phyloP scores from a whole-genome alignment of 441 rosid species.

The Bruguiera hainesii region DNA sequence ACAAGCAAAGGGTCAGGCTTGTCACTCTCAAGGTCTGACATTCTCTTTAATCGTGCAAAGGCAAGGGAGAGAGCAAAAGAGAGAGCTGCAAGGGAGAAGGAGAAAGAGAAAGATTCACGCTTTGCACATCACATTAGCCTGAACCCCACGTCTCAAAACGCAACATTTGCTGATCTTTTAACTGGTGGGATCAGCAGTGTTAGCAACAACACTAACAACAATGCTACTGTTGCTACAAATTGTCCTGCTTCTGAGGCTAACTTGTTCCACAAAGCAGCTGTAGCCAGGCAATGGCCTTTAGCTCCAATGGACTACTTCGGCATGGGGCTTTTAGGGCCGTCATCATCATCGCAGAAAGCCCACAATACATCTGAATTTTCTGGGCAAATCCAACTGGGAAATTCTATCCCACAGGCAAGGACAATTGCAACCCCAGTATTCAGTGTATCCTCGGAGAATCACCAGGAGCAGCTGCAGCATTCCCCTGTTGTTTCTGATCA shows the following conservation, averaged over 20 bases:
- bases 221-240: constrained; percentile 16
- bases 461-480: constrained; percentile 60
- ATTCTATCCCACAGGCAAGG: constrained; percentile 34
- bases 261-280: constrained; percentile 30
- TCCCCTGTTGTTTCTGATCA: constrained; percentile 79
- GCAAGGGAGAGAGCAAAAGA: constrained; percentile 83
- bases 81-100: constrained; percentile 74
- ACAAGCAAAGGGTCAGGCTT: constrained; percentile 84
- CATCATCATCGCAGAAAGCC: constrained; percentile 41
- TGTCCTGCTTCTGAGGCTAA: constrained; percentile 30
- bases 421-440: constrained; percentile 44
- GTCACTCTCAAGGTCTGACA: constrained; percentile 67
- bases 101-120: constrained; percentile 51
- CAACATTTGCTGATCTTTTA: constrained; percentile 80
- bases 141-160: constrained; percentile 41
- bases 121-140: constrained; percentile 27
- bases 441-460: constrained; percentile 39
- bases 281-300: constrained; percentile 44
- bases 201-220: constrained; percentile 19
- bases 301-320: constrained; percentile 64
- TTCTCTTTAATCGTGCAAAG: constrained; percentile 52
- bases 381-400: constrained; percentile 57
- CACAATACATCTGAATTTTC: constrained; percentile 42
- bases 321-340: constrained; percentile 45
- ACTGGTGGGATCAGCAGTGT: constrained; percentile 50